A percentile compares a stretch with the other conserved stretches of the same genome.
Conservation (phyloP, 2,329 filamentous ascomycete species). For the Monilinia laxa region DNA sequence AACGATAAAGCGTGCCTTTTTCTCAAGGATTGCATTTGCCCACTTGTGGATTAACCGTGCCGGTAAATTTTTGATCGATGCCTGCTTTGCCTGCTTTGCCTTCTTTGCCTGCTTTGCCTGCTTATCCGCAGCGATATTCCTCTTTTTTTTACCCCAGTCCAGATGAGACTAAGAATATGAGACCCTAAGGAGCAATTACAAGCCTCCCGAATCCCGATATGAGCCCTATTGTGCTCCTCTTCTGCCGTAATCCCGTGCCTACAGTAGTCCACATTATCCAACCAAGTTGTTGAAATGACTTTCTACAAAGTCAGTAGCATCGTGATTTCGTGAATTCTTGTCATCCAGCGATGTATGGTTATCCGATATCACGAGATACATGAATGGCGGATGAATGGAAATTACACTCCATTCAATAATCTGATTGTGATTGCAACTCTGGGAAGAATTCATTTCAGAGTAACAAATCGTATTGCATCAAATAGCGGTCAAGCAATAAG, state of each 20-base stretch:
- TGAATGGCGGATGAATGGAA: background rate
- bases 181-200: background rate
- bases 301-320: slow-evolving; percentile 16
- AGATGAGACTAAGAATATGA: slow-evolving; percentile 4
- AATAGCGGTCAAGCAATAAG: slow-evolving; percentile 34
- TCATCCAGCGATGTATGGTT: slow-evolving; percentile 16
- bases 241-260: slow-evolving; percentile 17
- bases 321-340: slow-evolving; percentile 8
- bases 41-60: slow-evolving; percentile 11
- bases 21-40: slow-evolving; percentile 14
- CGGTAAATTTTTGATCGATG: slow-evolving; percentile 6
- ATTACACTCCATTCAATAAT: slow-evolving; percentile 2
- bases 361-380: slow-evolving; percentile 15
- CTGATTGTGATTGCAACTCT: background rate
- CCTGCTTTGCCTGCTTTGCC: slow-evolving; percentile 23
- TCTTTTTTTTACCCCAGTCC: slow-evolving; percentile 16
- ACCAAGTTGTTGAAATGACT: background rate
- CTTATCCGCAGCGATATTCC: slow-evolving; percentile 11
- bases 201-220: slow-evolving; percentile 11
- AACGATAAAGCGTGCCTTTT: slow-evolving; percentile 21
- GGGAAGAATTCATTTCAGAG: background rate
- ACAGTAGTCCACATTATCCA: background rate
- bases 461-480: slow-evolving; percentile 33
- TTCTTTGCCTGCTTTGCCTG: slow-evolving; percentile 21
- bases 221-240: slow-evolving; percentile 7